Conservation (phyloP, 2,329 filamentous ascomycete species). For the Cytospora mali region DNA sequence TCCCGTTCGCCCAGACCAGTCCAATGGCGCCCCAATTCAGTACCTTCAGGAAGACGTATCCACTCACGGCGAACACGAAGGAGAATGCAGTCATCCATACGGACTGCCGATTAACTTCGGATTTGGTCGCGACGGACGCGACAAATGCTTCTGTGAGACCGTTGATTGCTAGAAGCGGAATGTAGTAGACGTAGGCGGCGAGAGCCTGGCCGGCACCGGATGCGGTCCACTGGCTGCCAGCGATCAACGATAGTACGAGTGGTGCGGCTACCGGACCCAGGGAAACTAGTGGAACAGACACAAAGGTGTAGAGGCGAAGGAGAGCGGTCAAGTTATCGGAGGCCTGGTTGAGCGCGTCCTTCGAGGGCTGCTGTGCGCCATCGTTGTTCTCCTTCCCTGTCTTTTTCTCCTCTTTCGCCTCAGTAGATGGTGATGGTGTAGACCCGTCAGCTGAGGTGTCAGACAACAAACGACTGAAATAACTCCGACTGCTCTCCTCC, state of each 20-base stretch:
- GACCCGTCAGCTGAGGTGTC: conserved; percentile 43
- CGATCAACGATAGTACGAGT: conserved; percentile 71
- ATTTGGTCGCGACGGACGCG: conserved; percentile 76
- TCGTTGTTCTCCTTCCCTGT: conserved; percentile 20
- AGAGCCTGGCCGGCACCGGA: conserved; percentile 75
- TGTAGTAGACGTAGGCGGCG: conserved; percentile 85
- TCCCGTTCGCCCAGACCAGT: conserved; percentile 80
- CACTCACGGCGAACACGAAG: conserved; percentile 70
- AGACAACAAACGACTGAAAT: conserved; percentile 80
- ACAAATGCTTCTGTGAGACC: conserved; percentile 93
- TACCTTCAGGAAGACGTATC: conserved; percentile 74
- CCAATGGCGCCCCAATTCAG: conserved; percentile 74
- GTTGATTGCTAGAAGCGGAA: conserved; percentile 89
- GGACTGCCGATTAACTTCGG: conserved; percentile 76
- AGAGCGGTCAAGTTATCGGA: conserved; percentile 62
- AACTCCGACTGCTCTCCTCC: conserved; percentile 87
- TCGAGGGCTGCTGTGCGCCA: conserved; percentile 26
- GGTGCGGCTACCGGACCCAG: conserved; percentile 78
- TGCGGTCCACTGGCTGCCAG: conserved; percentile 74
- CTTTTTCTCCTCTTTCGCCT: conserved; percentile 3
- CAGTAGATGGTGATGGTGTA: conserved; percentile 31
- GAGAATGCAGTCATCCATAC: conserved; percentile 86
- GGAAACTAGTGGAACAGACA: conserved; percentile 68
- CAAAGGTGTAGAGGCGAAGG: conserved; percentile 71
- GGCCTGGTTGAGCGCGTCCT: conserved; percentile 42